A percentile compares a stretch with the other conserved stretches of the same genome.
phyloP scores from a whole-genome alignment of 805 yeast species.

The Wickerhamiella kurtzmanii region DNA sequence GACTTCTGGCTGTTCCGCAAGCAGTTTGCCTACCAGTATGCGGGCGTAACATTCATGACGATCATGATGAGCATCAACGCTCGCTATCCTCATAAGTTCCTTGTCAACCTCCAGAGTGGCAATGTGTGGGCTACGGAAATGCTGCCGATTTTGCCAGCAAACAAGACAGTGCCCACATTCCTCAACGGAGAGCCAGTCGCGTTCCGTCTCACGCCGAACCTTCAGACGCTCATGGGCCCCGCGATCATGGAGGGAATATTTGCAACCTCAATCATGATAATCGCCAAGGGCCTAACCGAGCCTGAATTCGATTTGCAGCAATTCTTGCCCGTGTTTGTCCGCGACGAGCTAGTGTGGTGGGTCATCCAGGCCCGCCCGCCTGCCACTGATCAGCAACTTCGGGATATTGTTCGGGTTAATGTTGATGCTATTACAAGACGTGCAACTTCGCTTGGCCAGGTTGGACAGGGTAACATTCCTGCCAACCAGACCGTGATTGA shows the following conservation, averaged over 20 bases:
- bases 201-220: conserved; percentile 88
- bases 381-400: conserved; percentile 68
- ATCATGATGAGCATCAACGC: conserved; percentile 88
- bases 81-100: conserved; percentile 88
- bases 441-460: conserved; percentile 62
- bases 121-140: conserved; percentile 88
- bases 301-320: conserved; percentile 89
- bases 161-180: conserved; percentile 65
- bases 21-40: conserved; percentile 89
- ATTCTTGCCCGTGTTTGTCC: conserved; percentile 80
- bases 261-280: conserved; percentile 68
- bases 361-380: conserved; percentile 66
- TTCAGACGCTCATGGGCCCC: conserved; percentile 87
- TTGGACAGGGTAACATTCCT: conserved; percentile 43
- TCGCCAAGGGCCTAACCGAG: conserved; percentile 78
- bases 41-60: conserved; percentile 81
- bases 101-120: conserved; percentile 69
- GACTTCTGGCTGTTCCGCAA: conserved; percentile 96
- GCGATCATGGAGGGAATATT: conserved; percentile 86
- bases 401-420: conserved; percentile 77
- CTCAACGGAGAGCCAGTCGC: conserved; percentile 89
- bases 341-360: conserved; percentile 94
- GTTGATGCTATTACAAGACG: conserved; percentile 75
- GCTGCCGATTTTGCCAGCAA: conserved; percentile 48
- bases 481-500: conserved; percentile 86